These are phyloP conservation scores for Podila minutissima DNA, from an alignment of 192 early-diverging fungal genomes.

Conservation along the genomic window DNA sequence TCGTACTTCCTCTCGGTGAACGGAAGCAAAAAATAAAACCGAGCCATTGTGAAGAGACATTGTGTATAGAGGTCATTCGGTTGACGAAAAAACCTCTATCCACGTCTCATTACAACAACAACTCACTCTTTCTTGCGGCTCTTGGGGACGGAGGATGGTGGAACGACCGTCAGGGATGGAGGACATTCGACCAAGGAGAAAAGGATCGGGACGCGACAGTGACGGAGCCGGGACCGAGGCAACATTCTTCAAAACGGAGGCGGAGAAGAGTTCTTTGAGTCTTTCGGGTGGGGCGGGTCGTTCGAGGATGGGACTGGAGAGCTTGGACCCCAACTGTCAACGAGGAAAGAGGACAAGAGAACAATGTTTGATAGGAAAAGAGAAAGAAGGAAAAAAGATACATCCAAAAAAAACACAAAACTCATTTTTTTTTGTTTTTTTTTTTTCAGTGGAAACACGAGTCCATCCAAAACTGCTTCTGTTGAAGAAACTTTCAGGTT, in stretches of 20 bases:
- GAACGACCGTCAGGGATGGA: not conserved
- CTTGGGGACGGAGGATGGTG: not conserved
- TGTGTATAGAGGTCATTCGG: slow-evolving; percentile 26
- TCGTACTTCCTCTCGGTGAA: not conserved
- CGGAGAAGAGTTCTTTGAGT: not conserved
- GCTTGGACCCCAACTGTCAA: not conserved
- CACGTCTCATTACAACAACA: slow-evolving; percentile 34
- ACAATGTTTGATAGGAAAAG: not conserved
- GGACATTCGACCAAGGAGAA: not conserved
- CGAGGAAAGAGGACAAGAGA: not conserved
- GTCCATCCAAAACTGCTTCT: slow-evolving; percentile 24
- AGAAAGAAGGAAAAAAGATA: slow-evolving; percentile 6
- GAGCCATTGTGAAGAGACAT: slow-evolving; percentile 35
- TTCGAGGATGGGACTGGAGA: too few species aligned
- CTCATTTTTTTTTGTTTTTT: slow-evolving; percentile 37
- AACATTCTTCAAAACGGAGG: slow-evolving; percentile 12
- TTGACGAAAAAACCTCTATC: slow-evolving; percentile 39
- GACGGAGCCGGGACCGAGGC: not conserved
- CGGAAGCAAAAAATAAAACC: too few species aligned
- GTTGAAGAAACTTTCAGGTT: slow-evolving; percentile 56
- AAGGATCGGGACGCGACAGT: not conserved
- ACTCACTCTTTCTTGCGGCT: slow-evolving; percentile 14
- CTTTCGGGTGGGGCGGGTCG: not conserved
- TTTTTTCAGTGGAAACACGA: slow-evolving; percentile 3
- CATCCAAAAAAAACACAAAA: slow-evolving; percentile 13